Evolutionary conservation across 768 basidiomycete species (phyloP).

Genomic region (Leccinum aurantiacum): DNA sequence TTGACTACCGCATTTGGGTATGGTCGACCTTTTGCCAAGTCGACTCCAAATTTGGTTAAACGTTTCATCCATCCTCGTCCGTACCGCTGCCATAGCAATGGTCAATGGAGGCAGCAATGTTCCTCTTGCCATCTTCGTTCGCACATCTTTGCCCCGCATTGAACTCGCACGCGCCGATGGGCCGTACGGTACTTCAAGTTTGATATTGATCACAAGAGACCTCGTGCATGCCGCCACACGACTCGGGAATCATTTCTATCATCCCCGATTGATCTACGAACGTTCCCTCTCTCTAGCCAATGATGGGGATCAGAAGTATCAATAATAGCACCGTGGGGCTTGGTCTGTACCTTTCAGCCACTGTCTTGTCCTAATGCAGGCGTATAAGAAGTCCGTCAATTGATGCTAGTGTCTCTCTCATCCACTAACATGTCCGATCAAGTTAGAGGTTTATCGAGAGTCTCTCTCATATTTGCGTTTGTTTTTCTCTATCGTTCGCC

Average conservation of each 20-base stretch:
- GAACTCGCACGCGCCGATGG: not conserved
- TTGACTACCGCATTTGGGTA: not conserved
- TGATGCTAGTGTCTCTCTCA: not conserved
- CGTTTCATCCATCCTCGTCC: not conserved
- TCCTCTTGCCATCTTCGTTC: conserved; percentile 1
- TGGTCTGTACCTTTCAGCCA: not conserved
- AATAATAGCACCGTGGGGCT: not conserved
- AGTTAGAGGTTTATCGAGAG: conserved; percentile 40
- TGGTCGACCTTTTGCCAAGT: not conserved
- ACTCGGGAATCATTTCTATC: not conserved
- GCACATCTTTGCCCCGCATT: not conserved
- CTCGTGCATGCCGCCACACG: not conserved
- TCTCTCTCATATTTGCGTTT: conserved; percentile 86
- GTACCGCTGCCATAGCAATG: not conserved
- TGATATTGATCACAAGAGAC: not conserved
- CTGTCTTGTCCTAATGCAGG: not conserved
- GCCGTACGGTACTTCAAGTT: not conserved
- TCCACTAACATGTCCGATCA: conserved; percentile 19
- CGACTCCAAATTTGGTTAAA: not conserved
- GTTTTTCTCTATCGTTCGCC: conserved; percentile 29
- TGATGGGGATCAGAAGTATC: conserved; percentile 3
- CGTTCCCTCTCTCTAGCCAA: conserved; percentile 21
- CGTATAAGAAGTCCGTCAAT: conserved; percentile 12
- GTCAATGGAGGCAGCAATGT: not conserved
- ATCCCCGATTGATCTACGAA: conserved; percentile 16